Base-by-base conservation (phyloP, 441 rosid species). In the Lepidium campestre region DNA sequence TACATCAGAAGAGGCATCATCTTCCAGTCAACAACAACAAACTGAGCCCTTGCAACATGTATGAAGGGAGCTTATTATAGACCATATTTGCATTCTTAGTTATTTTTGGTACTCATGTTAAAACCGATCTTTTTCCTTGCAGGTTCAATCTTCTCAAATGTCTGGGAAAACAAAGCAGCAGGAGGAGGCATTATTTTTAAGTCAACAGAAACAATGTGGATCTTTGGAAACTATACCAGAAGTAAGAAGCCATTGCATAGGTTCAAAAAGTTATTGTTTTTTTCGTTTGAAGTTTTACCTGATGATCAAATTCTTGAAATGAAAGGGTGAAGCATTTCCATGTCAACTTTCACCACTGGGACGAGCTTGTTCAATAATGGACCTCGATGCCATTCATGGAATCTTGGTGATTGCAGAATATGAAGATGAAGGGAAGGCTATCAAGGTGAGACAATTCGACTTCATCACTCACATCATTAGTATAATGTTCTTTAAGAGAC, bases 371-470 rank as follows among this genome's bases (percentile, higher is more conserved):
- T 83, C 78, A 23, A 76, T 84, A 65, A 79, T 83, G 78, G 91
- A 89, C 79, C 93, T 88, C 55, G 84, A 83, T 13, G 85, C 85
- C n/a, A 84, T 88, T 66, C 88, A 88, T 69, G 84, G 78, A 68
- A 81, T 88, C 54, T 72, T 88, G 76, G 83, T 84, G 17, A 75
- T 56, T 59, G 62, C 84, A 4, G 85, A 81, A 67, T 86, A 86
- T 73, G 81, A 74, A 76, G 95, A 88, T 32, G 91, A 88, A n/a
- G n/a, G n/a, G n/a, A n/a, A n/a, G n/a, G n/a, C n/a, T n/a, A n/a
- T n/a, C 11, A 86, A 86, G 67, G 83, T 64, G 88, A 87, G 91
- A 91, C 87, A 73, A 66, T 29, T 29, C 42, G 46, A 14, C 25
- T 47, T 54, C 20, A 42, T 62, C 39, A 8, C 1, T 29, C 34